These are phyloP conservation scores for Fusarium solani-melongenae DNA, from an alignment of 2,329 filamentous ascomycete genomes.

Conservation along the genomic window DNA sequence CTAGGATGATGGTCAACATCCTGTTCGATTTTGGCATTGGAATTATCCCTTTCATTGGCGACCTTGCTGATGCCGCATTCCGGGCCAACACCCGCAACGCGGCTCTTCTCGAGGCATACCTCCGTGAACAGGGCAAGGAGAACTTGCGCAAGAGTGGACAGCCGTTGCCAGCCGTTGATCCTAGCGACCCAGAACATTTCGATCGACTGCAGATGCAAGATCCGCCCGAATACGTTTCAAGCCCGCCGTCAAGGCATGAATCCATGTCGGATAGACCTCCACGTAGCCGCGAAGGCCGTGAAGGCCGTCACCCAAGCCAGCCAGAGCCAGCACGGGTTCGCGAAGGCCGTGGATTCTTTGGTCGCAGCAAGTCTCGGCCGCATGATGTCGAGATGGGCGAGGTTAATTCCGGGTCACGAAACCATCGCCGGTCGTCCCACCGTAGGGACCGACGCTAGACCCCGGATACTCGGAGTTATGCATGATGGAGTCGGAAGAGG, in stretches of 20 bases:
- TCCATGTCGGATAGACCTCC: conserved; percentile 38
- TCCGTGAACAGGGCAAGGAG: conserved; percentile 75
- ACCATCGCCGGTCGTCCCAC: conserved; percentile 32
- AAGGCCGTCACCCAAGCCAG: conserved; percentile 35
- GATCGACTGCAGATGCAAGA: conserved; percentile 53
- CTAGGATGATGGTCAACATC: conserved; percentile 86
- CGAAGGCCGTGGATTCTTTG: conserved; percentile 43
- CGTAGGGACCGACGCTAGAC: conserved; percentile 35
- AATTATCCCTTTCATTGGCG: conserved; percentile 80
- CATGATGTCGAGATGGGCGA: conserved; percentile 48
- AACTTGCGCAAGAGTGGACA: conserved; percentile 60
- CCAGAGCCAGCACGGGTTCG: conserved; percentile 45
- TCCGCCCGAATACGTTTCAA: conserved; percentile 43
- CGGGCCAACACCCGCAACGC: conserved; percentile 83
- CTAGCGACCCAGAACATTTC: conserved; percentile 64
- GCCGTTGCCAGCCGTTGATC: conserved; percentile 60
- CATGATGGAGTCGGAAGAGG: not conserved
- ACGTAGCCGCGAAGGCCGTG: conserved; percentile 26
- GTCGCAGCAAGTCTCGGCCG: conserved; percentile 43
- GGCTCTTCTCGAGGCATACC: conserved; percentile 72
- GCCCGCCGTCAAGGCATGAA: conserved; percentile 39
- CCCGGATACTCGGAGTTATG: conserved; percentile 29
- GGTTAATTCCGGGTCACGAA: conserved; percentile 20
- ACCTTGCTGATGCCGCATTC: conserved; percentile 77
- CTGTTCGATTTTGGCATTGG: conserved; percentile 78